phyloP scores from a whole-genome alignment of 495 filamentous ascomycete genomes.

The Trichoderma asperelloides region DNA sequence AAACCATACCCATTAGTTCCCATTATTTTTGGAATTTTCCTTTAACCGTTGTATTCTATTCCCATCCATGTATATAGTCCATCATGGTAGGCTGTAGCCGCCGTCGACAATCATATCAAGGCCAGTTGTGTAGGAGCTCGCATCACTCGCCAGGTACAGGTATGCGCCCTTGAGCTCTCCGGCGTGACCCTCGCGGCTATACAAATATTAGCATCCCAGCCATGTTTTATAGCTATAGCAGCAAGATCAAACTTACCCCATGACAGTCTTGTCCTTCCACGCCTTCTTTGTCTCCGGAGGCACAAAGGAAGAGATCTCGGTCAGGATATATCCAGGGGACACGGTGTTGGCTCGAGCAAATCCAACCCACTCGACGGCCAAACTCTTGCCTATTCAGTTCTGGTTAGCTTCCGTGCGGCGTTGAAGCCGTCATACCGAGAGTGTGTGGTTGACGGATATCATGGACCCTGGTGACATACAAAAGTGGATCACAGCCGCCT shows the following conservation, averaged over 20 bases:
- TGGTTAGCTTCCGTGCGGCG: neutral
- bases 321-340: conserved; percentile 81
- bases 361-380: conserved; percentile 80
- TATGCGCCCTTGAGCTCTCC: conserved; percentile 83
- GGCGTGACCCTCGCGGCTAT: conserved; percentile 57
- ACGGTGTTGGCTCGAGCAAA: conserved; percentile 78
- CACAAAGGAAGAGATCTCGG: conserved; percentile 71
- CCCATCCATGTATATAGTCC: neutral
- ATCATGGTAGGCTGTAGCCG: conserved; percentile 38
- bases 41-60: neutral
- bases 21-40: neutral
- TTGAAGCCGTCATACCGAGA: neutral
- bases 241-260: conserved; percentile 47
- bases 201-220: conserved; percentile 12
- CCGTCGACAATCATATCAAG: conserved; percentile 71
- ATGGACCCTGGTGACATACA: conserved; percentile 38
- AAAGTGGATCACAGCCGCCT: conserved; percentile 78
- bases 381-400: conserved; percentile 44
- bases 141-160: conserved; percentile 80
- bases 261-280: conserved; percentile 74
- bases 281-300: conserved; percentile 60
- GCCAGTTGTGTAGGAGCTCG: conserved; percentile 77
- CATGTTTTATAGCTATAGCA: neutral
- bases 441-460: neutral
- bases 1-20: neutral